Percentiles rank a stretch among this genome's conserved stretches.
These are phyloP conservation scores for Penicillium roqueforti DNA, from an alignment of 495 filamentous ascomycete genomes.

Conservation along the genomic window DNA sequence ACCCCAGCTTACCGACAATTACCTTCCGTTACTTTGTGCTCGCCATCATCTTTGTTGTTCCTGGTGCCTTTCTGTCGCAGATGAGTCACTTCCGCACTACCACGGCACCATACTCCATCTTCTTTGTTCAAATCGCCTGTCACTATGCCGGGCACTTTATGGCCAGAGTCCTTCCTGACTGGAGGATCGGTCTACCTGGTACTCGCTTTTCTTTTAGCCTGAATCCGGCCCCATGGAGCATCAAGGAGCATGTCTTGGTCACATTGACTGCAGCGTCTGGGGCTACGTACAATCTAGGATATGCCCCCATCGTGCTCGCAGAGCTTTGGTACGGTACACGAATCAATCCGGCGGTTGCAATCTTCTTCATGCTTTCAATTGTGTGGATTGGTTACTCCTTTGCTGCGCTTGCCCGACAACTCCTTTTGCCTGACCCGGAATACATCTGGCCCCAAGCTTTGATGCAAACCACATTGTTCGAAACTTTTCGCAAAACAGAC, in stretches of 20 bases:
- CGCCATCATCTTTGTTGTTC: slow-evolving; percentile 47
- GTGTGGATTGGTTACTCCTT: slow-evolving; percentile 54
- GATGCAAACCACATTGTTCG: slow-evolving; percentile 53
- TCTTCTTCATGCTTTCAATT: slow-evolving; percentile 57
- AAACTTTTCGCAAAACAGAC: slow-evolving; percentile 51
- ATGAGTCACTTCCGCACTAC: slow-evolving; percentile 53
- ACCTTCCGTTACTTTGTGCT: slow-evolving; percentile 57
- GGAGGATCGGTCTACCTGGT: slow-evolving; percentile 43
- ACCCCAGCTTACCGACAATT: slow-evolving; percentile 47
- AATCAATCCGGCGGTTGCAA: slow-evolving; percentile 46
- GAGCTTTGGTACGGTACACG: slow-evolving; percentile 50
- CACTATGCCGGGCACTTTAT: slow-evolving; percentile 54
- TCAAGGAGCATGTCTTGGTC: slow-evolving; percentile 56
- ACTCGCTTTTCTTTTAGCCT: slow-evolving; percentile 47
- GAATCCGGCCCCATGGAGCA: slow-evolving; percentile 54
- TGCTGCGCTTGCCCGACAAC: slow-evolving; percentile 50
- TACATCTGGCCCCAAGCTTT: slow-evolving; percentile 50
- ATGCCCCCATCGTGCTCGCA: slow-evolving; percentile 46
- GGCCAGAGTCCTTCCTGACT: slow-evolving; percentile 45
- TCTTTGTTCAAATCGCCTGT: slow-evolving; percentile 55
- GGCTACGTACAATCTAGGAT: slow-evolving; percentile 49
- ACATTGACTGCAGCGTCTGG: slow-evolving; percentile 53
- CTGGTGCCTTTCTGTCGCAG: slow-evolving; percentile 51
- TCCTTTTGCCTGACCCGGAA: slow-evolving; percentile 51
- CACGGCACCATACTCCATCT: slow-evolving; percentile 52